phyloP scores from a whole-genome alignment of 2,329 filamentous ascomycete species.

The Xylaria sp. region DNA sequence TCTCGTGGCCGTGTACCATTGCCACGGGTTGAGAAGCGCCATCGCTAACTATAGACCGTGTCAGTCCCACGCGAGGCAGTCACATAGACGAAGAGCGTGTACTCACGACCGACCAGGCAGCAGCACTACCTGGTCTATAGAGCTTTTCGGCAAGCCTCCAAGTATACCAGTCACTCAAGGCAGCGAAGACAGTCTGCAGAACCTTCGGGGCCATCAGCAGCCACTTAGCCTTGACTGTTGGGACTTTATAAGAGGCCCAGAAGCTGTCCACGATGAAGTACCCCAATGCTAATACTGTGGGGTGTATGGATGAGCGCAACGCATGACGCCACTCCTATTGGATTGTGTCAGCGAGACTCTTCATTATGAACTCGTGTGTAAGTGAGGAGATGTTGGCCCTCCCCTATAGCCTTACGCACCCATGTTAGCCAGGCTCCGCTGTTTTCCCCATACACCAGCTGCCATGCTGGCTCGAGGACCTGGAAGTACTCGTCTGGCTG shows the following conservation, averaged over 20 bases:
- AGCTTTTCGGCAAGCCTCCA: constrained; percentile 82
- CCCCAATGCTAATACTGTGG: constrained; percentile 81
- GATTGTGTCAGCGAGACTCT: constrained; percentile 35
- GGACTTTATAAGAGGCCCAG: constrained; percentile 58
- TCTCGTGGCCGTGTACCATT: constrained; percentile 94
- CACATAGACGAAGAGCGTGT: constrained; percentile 1
- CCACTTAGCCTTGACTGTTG: constrained; percentile 69
- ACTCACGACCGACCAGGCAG: constrained; percentile 77
- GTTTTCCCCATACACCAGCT: constrained; percentile 79
- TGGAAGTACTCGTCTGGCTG: constrained; percentile 99
- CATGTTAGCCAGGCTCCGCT: constrained; percentile 95
- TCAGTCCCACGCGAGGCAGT: constrained; percentile 32
- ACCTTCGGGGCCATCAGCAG: constrained; percentile 79
- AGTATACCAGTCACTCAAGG: constrained; percentile 84
- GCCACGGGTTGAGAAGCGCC: constrained; percentile 84
- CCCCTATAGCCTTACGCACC: constrained; percentile 65
- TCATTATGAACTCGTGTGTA: neutral
- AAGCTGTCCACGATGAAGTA: constrained; percentile 73
- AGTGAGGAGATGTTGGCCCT: neutral
- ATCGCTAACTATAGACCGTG: constrained; percentile 68
- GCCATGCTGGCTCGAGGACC: constrained; percentile 93
- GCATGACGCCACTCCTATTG: constrained; percentile 91
- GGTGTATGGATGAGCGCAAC: constrained; percentile 90
- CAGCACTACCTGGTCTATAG: constrained; percentile 73
- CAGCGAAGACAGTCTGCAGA: constrained; percentile 81